phyloP scores from a whole-genome alignment of 106 monocot species.

The Alisma plantagoaquatica region DNA sequence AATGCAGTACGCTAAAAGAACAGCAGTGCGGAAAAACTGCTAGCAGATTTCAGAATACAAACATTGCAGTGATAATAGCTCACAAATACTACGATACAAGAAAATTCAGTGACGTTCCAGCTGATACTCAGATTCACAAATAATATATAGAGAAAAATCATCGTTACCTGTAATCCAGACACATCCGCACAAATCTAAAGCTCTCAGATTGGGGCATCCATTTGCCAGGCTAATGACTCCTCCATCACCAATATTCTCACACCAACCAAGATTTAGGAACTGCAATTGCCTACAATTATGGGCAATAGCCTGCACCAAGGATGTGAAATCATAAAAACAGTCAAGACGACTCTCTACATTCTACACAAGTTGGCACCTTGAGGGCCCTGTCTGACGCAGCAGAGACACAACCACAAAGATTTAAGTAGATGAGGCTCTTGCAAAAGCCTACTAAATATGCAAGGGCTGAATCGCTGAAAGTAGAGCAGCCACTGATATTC shows the following conservation, averaged over 20 bases:
- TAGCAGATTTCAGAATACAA: too few species aligned
- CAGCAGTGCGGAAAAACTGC: too few species aligned
- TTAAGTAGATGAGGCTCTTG: conserved; percentile 41
- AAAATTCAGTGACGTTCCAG: too few species aligned
- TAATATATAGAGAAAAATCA: too few species aligned
- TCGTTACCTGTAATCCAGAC: conserved; percentile 80
- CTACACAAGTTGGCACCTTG: too few species aligned
- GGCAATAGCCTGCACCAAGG: conserved; percentile 46
- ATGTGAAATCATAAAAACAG: background rate
- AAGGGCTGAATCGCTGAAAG: conserved; percentile 60
- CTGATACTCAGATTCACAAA: too few species aligned
- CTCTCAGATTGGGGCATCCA: conserved; percentile 68
- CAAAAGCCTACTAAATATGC: conserved; percentile 40
- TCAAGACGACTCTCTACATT: too few species aligned
- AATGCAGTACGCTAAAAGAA: too few species aligned
- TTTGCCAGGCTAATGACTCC: conserved; percentile 60
- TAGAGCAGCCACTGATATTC: conserved; percentile 68
- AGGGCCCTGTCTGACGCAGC: conserved; percentile 68
- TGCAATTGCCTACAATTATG: conserved; percentile 50
- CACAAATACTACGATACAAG: too few species aligned
- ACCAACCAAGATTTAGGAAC: conserved; percentile 61
- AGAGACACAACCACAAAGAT: conserved; percentile 64
- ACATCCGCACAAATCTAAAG: conserved; percentile 66
- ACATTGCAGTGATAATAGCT: too few species aligned
- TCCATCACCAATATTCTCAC: conserved; percentile 57